phyloP scores from a whole-genome alignment of 768 basidiomycete species.

The Candolleomyces aberdarensis region DNA sequence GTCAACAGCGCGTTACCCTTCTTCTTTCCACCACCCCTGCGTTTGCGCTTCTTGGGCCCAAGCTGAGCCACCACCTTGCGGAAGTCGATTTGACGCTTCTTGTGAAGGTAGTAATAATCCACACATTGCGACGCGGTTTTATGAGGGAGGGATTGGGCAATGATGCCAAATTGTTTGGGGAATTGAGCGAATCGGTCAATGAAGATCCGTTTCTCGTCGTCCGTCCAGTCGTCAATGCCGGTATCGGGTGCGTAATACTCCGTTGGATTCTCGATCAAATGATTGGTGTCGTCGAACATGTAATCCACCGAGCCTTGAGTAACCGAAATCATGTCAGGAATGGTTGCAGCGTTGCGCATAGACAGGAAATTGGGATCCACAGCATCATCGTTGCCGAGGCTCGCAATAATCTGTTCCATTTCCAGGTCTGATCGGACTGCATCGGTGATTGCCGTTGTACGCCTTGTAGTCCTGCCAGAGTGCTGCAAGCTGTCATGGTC shows the following conservation, averaged over 20 bases:
- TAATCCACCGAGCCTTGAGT: slow-evolving; percentile 57
- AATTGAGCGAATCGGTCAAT: slow-evolving; percentile 76
- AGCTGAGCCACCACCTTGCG: slow-evolving; percentile 67
- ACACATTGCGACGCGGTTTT: slow-evolving; percentile 91
- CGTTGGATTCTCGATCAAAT: slow-evolving; percentile 69
- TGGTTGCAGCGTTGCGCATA: slow-evolving; percentile 74
- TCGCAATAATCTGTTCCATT: slow-evolving; percentile 97
- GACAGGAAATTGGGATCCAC: slow-evolving; percentile 93
- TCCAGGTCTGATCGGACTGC: slow-evolving; percentile 93
- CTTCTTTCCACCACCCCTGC: slow-evolving; percentile 63
- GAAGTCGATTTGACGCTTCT: slow-evolving; percentile 85
- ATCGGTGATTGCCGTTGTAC: slow-evolving; percentile 77
- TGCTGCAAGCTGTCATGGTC: slow-evolving; percentile 39
- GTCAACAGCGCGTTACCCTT: slow-evolving; percentile 79
- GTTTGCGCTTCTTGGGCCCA: slow-evolving; percentile 63
- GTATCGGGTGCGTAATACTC: slow-evolving; percentile 74
- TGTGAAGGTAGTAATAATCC: slow-evolving; percentile 91
- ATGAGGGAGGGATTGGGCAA: slow-evolving; percentile 74
- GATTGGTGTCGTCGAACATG: slow-evolving; percentile 82
- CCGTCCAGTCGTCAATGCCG: slow-evolving; percentile 85
- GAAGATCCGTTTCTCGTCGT: slow-evolving; percentile 77
- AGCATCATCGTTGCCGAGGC: slow-evolving; percentile 85
- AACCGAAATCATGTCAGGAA: slow-evolving; percentile 89
- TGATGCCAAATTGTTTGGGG: slow-evolving; percentile 96
- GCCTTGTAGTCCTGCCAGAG: slow-evolving; percentile 63